Evolutionary conservation across 768 basidiomycete species (phyloP).

Genomic region (Mycena chlorophos): DNA sequence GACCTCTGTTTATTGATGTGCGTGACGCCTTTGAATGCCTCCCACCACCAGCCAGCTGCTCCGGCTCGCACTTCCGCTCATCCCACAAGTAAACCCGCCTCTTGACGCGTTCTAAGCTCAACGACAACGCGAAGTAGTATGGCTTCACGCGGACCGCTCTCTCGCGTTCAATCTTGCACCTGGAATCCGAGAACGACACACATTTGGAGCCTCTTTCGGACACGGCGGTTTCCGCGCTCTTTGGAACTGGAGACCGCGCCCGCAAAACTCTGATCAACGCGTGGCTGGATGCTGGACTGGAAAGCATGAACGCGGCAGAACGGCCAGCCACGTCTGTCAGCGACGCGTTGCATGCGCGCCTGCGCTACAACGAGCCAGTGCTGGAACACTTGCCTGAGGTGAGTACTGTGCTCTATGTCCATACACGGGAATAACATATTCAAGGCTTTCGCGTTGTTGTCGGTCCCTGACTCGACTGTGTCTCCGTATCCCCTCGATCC

Average conservation of each 20-base stretch:
- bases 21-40: background rate
- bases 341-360: slow-evolving; percentile 54
- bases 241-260: slow-evolving; percentile 69
- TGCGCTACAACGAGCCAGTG: slow-evolving; percentile 69
- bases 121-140: slow-evolving; percentile 37
- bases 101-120: background rate
- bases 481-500: slow-evolving; percentile 61
- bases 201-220: slow-evolving; percentile 68
- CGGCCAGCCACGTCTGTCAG: slow-evolving; percentile 37
- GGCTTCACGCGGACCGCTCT: slow-evolving; percentile 77
- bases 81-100: slow-evolving; percentile 31
- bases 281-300: slow-evolving; percentile 70
- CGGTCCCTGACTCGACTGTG: slow-evolving; percentile 45
- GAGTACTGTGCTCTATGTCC: slow-evolving; percentile 16
- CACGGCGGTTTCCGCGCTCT: slow-evolving; percentile 67
- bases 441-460: slow-evolving; percentile 73
- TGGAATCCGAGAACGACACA: slow-evolving; percentile 23
- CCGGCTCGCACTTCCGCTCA: slow-evolving; percentile 61
- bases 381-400: slow-evolving; percentile 69
- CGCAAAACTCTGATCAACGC: slow-evolving; percentile 63
- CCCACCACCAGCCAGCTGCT: slow-evolving; percentile 45
- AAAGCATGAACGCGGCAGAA: slow-evolving; percentile 42
- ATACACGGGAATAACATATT: background rate
- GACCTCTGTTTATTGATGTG: background rate
- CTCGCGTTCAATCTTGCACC: slow-evolving; percentile 58